Evolutionary conservation across 257 asterid genomes (phyloP).

Genomic region (Henckelia pumila): DNA sequence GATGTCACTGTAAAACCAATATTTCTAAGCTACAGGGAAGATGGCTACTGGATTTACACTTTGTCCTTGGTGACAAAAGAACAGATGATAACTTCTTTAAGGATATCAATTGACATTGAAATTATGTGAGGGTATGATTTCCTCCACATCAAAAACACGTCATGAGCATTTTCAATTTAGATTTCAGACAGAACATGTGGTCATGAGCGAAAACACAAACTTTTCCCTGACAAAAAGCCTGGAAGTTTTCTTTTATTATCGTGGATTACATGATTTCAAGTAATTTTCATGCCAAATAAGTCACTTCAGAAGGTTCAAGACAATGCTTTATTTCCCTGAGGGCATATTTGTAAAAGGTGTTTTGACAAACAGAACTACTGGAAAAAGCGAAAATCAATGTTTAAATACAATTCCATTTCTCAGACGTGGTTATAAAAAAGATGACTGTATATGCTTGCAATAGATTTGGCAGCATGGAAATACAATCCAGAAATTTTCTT

Average conservation of each 20-base stretch:
- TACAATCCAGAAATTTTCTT: conserved; percentile 11
- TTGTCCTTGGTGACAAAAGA: background rate
- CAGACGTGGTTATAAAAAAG: background rate
- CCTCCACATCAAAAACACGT: too few relatives aligned
- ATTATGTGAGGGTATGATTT: background rate
- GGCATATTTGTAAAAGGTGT: background rate
- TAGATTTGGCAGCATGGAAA: background rate
- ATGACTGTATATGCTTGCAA: background rate
- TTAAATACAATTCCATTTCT: background rate
- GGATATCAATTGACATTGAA: background rate
- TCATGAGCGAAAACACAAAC: too few relatives aligned
- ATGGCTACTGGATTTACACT: background rate
- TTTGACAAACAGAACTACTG: background rate
- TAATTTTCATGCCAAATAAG: background rate
- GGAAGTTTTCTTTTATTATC: background rate
- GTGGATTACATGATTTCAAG: background rate
- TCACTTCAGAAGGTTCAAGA: background rate
- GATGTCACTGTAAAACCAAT: background rate
- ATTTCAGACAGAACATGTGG: too few relatives aligned
- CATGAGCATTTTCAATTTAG: background rate
- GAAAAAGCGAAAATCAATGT: background rate
- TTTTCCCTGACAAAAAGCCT: background rate
- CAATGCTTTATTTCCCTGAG: background rate
- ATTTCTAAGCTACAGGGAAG: background rate
- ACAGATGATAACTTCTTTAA: too few relatives aligned